Evolutionary conservation across 129 eudicot species (phyloP).

Genomic region (Glebionis coronaria): DNA sequence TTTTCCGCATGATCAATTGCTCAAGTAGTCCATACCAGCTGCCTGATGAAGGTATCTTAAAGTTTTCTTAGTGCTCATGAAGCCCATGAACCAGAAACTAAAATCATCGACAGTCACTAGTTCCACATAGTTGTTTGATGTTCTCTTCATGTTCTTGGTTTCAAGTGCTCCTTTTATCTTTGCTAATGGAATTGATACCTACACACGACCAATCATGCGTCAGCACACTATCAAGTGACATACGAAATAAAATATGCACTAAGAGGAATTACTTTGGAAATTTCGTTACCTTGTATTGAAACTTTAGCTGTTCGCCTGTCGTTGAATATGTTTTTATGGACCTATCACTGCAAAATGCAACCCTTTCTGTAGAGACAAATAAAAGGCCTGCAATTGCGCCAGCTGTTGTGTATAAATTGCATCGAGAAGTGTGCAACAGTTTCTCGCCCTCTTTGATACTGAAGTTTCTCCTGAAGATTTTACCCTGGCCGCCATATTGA

Average conservation of each 20-base stretch:
- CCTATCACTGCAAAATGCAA: slow-evolving; percentile 38
- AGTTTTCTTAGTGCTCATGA: slow-evolving; percentile 17
- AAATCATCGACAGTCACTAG: slow-evolving; percentile 31
- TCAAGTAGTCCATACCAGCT: background rate
- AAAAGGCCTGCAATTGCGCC: slow-evolving; percentile 41
- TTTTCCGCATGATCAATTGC: background rate
- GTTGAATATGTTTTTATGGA: slow-evolving; percentile 36
- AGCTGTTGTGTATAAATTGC: slow-evolving; percentile 37
- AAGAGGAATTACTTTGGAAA: background rate
- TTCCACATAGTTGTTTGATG: slow-evolving; percentile 30
- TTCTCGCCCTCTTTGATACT: slow-evolving; percentile 25
- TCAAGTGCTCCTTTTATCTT: slow-evolving; percentile 23
- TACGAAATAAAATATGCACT: background rate
- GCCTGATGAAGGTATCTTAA: slow-evolving; percentile 19
- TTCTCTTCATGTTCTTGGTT: slow-evolving; percentile 24
- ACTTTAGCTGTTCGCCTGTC: slow-evolving; percentile 30
- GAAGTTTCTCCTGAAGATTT: slow-evolving; percentile 31
- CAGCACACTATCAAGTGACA: background rate
- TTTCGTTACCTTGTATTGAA: slow-evolving; percentile 26
- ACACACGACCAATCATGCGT: background rate
- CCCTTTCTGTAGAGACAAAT: slow-evolving; percentile 35
- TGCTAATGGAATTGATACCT: slow-evolving; percentile 28
- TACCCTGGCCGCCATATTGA: slow-evolving; percentile 22
- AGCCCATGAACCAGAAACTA: slow-evolving; percentile 39
- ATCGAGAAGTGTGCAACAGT: slow-evolving; percentile 31